Conservation (phyloP, 345 rosid species). For the Fremontodendron californicum region DNA sequence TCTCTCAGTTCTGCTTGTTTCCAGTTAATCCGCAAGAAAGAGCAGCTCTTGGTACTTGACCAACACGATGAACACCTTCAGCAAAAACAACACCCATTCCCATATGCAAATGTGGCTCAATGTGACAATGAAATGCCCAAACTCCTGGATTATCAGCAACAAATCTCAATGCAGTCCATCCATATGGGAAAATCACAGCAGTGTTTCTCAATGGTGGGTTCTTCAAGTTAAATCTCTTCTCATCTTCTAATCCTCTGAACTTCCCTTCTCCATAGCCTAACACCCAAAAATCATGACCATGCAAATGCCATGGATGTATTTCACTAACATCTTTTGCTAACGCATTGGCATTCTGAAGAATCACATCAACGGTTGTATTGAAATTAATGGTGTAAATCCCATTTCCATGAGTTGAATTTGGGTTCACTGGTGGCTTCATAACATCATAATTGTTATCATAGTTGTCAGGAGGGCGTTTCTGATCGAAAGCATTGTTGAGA, state of each 20-base stretch:
- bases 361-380: constrained; percentile 60
- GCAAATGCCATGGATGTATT: constrained; percentile 86
- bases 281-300: constrained; percentile 88
- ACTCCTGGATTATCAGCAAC: constrained; percentile 83
- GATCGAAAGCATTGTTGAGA: constrained; percentile 37
- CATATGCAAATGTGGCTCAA: constrained; percentile 89
- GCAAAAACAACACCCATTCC: constrained; percentile 93
- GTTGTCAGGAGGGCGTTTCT: constrained; percentile 41
- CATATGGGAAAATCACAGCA: constrained; percentile 59
- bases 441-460: constrained; percentile 43
- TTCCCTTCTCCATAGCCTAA: constrained; percentile 76
- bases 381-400: constrained; percentile 47
- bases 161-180: constrained; percentile 89
- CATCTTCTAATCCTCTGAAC: constrained; percentile 28
- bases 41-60: constrained; percentile 42
- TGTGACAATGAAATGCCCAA: constrained; percentile 92
- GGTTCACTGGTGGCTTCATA: constrained; percentile 41
- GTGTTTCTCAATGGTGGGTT: constrained; percentile 75
- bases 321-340: constrained; percentile 42
- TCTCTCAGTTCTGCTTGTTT: not conserved
- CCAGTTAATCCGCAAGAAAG: constrained; percentile 56
- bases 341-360: constrained; percentile 68
- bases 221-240: constrained; percentile 43
- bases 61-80: constrained; percentile 44
- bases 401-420: constrained; percentile 31